Evolutionary conservation across 2,329 filamentous ascomycete species (phyloP).

Genomic region (Aspergillus neotritici): DNA sequence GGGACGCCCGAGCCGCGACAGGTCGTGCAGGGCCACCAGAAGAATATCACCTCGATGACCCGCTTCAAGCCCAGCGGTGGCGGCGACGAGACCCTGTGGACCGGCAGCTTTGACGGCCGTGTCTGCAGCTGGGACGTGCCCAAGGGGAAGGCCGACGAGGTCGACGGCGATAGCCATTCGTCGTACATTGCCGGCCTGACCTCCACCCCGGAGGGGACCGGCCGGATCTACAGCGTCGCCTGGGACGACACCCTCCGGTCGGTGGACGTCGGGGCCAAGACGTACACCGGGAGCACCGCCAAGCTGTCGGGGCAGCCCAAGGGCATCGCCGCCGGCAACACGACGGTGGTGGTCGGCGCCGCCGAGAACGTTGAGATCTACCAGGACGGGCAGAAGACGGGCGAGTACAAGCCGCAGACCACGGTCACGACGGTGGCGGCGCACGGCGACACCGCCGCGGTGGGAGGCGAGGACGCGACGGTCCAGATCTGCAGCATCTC

Average conservation of each 20-base stretch:
- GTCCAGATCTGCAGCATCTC: constrained; percentile 68
- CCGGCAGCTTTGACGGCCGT: constrained; percentile 86
- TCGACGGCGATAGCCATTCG: constrained; percentile 76
- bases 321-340: constrained; percentile 55
- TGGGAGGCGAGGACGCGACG: constrained; percentile 68
- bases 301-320: constrained; percentile 77
- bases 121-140: constrained; percentile 77
- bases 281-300: constrained; percentile 63
- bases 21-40: constrained; percentile 81
- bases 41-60: constrained; percentile 75
- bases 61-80: constrained; percentile 46
- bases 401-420: constrained; percentile 57
- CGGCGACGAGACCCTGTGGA: constrained; percentile 62
- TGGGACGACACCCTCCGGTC: constrained; percentile 91
- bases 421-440: constrained; percentile 68
- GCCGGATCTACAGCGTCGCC: constrained; percentile 74
- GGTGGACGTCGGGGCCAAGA: constrained; percentile 67
- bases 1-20: constrained; percentile 63
- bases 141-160: constrained; percentile 60
- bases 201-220: constrained; percentile 44
- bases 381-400: constrained; percentile 54
- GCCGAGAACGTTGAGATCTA: constrained; percentile 55
- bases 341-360: constrained; percentile 54
- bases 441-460: constrained; percentile 60
- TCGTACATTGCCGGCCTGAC: constrained; percentile 80